Percentiles rank a stretch among this genome's conserved stretches.
phyloP scores from a whole-genome alignment of 2,329 filamentous ascomycete species.

The Didymella pinodella region DNA sequence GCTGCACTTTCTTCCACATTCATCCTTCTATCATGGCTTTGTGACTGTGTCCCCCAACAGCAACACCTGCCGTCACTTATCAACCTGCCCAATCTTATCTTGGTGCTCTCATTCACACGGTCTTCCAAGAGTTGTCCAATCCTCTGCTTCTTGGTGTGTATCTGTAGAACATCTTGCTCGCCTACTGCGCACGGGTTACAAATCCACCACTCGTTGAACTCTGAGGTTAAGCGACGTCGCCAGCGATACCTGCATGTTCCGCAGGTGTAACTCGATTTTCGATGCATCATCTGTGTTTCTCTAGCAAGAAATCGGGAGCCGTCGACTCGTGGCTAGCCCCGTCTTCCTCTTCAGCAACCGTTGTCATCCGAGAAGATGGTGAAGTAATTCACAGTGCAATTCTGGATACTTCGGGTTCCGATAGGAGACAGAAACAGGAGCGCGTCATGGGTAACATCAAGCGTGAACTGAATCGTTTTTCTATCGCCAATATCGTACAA shows the following conservation, averaged over 20 bases:
- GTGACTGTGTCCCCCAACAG: neutral
- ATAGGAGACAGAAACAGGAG: neutral
- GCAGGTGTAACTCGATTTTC: neutral
- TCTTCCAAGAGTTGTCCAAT: too few species aligned
- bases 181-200: neutral
- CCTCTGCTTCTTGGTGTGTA: neutral
- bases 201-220: neutral
- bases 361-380: neutral
- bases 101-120: neutral
- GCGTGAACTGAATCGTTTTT: conserved; percentile 15
- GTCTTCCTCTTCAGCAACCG: neutral
- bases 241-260: neutral
- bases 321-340: neutral
- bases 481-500: conserved; percentile 21
- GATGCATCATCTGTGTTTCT: neutral
- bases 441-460: too few species aligned
- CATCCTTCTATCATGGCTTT: neutral
- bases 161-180: neutral
- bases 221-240: too few species aligned
- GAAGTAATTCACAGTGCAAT: neutral
- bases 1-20: neutral
- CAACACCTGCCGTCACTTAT: neutral
- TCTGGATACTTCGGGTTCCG: neutral
- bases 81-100: neutral
- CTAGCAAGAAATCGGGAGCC: neutral